Conservation (phyloP, 2,329 filamentous ascomycete genomes). For the Dryadomyces sulphureus region DNA sequence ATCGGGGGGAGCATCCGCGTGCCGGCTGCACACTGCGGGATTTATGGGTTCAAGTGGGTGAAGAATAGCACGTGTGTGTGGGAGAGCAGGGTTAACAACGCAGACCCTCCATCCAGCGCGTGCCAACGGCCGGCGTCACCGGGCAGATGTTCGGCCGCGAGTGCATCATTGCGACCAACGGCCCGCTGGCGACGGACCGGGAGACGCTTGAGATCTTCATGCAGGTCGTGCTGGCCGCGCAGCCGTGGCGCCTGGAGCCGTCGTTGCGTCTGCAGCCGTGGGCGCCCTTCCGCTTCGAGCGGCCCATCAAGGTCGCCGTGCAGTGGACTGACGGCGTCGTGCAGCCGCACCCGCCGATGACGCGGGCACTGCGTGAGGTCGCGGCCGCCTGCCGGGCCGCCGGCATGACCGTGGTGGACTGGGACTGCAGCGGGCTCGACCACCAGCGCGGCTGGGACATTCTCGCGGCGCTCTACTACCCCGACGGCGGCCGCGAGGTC, state of each 20-base stretch:
- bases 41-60: constrained; percentile 40
- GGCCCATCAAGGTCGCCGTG: constrained; percentile 33
- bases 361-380: constrained; percentile 35
- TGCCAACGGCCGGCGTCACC: constrained; percentile 36
- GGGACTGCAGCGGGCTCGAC: constrained; percentile 28
- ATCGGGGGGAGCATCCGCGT: constrained; percentile 41
- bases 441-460: constrained; percentile 23
- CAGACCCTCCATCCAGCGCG: constrained; percentile 44
- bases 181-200: constrained; percentile 42
- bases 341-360: constrained; percentile 49
- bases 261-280: constrained; percentile 45
- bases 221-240: constrained; percentile 30
- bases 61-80: no score
- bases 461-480: constrained; percentile 30
- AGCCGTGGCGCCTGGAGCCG: constrained; percentile 43
- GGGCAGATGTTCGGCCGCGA: constrained; percentile 52
- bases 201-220: constrained; percentile 41
- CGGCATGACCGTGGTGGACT: constrained; percentile 37
- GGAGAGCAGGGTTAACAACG: no score
- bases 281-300: constrained; percentile 25
- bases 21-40: constrained; percentile 38
- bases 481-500: constrained; percentile 24
- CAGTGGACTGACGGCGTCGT: constrained; percentile 52
- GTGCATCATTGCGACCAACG: constrained; percentile 47
- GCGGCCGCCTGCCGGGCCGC: constrained; percentile 26